Evolutionary conservation across 2,329 filamentous ascomycete species (phyloP).

Genomic region (Stemphylium lycopersici): DNA sequence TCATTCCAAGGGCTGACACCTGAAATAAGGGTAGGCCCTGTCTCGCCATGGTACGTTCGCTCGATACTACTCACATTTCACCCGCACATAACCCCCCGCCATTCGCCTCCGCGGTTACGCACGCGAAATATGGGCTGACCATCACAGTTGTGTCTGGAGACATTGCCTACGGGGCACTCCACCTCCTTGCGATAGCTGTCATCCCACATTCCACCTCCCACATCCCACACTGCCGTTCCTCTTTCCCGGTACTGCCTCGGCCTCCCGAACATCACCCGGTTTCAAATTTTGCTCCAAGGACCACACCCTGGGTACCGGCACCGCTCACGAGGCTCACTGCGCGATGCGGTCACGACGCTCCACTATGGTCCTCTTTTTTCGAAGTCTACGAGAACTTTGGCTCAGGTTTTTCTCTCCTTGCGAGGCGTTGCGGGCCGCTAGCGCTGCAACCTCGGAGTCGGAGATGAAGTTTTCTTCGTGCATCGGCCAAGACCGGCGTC

Average conservation of each 20-base stretch:
- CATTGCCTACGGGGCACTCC: conserved; percentile 2
- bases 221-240: conserved; percentile 4
- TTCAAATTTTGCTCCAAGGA: conserved; percentile 16
- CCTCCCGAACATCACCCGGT: conserved; percentile 19
- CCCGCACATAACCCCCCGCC: neutral
- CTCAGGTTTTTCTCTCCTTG: conserved; percentile 18
- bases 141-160: conserved; percentile 8
- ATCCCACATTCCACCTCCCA: conserved; percentile 6
- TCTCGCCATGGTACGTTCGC: conserved; percentile 3
- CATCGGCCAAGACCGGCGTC: conserved; percentile 33
- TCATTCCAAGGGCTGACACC: neutral
- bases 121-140: conserved; percentile 9
- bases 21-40: neutral
- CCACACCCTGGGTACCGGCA: conserved; percentile 7
- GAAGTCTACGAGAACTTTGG: conserved; percentile 23
- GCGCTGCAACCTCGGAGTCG: conserved; percentile 29
- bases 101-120: conserved; percentile 2
- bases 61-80: neutral
- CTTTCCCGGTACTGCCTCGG: conserved; percentile 5
- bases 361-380: conserved; percentile 32
- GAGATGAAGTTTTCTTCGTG: conserved; percentile 16
- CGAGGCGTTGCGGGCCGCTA: conserved; percentile 26
- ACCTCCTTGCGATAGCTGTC: conserved; percentile 3
- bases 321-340: conserved; percentile 8
- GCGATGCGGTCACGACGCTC: conserved; percentile 14